Evolutionary conservation across 2,329 filamentous ascomycete genomes (phyloP).

Genomic region (Cladophialophora exuberans): DNA sequence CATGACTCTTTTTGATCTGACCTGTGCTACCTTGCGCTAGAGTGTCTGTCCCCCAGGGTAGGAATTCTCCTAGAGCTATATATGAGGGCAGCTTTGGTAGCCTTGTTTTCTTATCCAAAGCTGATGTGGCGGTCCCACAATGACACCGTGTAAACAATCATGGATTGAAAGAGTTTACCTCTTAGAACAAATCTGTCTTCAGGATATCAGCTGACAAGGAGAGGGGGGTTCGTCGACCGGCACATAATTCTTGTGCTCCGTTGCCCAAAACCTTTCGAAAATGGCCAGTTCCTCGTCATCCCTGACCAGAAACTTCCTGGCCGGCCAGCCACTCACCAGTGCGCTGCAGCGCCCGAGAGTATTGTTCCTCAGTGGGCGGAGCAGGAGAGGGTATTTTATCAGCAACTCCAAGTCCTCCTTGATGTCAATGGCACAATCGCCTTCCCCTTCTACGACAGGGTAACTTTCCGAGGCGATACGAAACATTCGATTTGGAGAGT

Average conservation of each 20-base stretch:
- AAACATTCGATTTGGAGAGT: neutral
- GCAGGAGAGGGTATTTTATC: neutral
- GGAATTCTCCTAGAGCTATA: no score
- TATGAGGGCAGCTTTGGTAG: no score
- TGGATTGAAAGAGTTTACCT: no score
- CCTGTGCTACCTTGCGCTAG: no score
- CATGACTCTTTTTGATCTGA: no score
- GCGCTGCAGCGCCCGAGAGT: neutral
- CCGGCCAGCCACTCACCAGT: neutral
- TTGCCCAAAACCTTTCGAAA: neutral
- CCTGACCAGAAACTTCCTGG: neutral
- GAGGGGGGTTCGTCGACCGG: no score
- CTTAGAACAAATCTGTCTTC: neutral
- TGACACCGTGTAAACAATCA: no score
- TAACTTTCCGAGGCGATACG: neutral
- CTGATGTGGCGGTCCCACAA: no score
- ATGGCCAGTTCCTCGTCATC: neutral
- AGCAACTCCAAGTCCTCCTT: no score
- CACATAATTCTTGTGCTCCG: neutral
- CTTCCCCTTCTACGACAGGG: neutral
- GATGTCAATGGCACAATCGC: neutral
- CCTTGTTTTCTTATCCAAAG: no score
- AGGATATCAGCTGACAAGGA: neutral
- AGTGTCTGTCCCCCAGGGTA: no score
- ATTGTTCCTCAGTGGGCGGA: neutral